Evolutionary conservation across 768 basidiomycete species (phyloP).

Genomic region (Mrakia blollopis): DNA sequence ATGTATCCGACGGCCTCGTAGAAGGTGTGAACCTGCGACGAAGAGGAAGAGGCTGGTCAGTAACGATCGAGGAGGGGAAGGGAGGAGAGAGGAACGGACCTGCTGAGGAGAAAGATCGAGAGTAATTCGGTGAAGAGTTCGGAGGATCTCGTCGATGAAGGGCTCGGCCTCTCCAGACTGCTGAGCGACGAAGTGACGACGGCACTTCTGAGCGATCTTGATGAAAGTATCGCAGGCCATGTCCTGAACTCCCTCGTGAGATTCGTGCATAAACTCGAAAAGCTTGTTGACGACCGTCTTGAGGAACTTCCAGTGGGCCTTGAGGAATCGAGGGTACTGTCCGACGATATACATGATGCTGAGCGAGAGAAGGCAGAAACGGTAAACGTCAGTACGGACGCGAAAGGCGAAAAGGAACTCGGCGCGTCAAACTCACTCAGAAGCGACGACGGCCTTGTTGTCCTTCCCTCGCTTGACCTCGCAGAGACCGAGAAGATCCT

Average conservation of each 20-base stretch:
- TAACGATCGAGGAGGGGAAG: background rate
- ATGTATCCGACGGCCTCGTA: slow-evolving; percentile 99
- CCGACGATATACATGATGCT: too few species aligned
- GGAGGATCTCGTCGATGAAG: slow-evolving; percentile 94
- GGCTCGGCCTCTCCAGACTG: slow-evolving; percentile 96
- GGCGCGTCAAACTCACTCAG: slow-evolving; percentile 37
- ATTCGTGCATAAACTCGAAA: slow-evolving; percentile 99
- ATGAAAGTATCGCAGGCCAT: slow-evolving; percentile 99
- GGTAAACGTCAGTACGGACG: background rate
- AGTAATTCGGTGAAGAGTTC: slow-evolving; percentile 85
- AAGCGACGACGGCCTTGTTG: slow-evolving; percentile 96
- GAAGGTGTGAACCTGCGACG: slow-evolving; percentile 76
- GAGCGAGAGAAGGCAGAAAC: background rate
- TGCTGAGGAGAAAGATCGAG: slow-evolving; percentile 91
- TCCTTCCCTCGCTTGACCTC: slow-evolving; percentile 99
- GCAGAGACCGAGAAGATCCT: slow-evolving; percentile 91
- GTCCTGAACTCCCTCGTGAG: slow-evolving; percentile 98
- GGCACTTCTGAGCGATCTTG: slow-evolving; percentile 96
- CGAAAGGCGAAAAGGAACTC: background rate
- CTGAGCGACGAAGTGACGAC: slow-evolving; percentile 97
- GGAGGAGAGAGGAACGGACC: slow-evolving; percentile 38
- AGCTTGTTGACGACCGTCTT: slow-evolving; percentile 99
- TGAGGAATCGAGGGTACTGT: slow-evolving; percentile 97
- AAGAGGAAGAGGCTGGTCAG: slow-evolving; percentile 28
- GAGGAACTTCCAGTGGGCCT: slow-evolving; percentile 99